Base-by-base conservation (phyloP, 805 yeast species). In the Candida insectorum region DNA sequence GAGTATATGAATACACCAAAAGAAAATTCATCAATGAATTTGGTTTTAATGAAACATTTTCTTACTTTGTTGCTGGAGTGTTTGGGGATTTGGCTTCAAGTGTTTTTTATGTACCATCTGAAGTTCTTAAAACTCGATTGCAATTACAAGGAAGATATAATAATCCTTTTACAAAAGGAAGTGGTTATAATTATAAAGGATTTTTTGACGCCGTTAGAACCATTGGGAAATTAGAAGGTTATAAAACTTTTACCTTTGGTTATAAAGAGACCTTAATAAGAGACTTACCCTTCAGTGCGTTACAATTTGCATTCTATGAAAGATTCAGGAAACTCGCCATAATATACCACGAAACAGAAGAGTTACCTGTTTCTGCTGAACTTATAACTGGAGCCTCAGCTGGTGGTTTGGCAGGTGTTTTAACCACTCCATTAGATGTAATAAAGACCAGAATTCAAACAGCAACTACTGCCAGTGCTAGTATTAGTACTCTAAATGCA, bases 291-390 rank as follows among this genome's bases (percentile, higher is more conserved):
- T 93, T 93, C 59, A 84, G 95, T 46, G 97, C 97, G 1, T 69
- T 93, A 33, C 98, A 93, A 55, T 83, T 93, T 65, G 95, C 97
- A 30, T 91, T 93, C 49, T 93, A 93, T 60, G 98, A 93, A 58
- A 75, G 77, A 52, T 81, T 83, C 46, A 69, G 95, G 49, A 70
- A 73, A 41, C 58, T 63, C 48, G 87, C 91, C 1, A 79, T 65
- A 6, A 34, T 43, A 15, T 65, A 58, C 37, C 50, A 65, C 34
- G 39, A 40, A 8, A 40, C 49, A 7, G 56, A 62, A 13, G 79
- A 75, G 28, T 57, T 85, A 33, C 73, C 82, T 1, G 58, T 82
- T 6, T 34, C 67, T 4, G 57, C 73, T 25, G 98, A 93, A 58
- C 64, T 93, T 17, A 40, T 73, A 10, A 88, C 96, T 0, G 99